Evolutionary conservation across 2,329 filamentous ascomycete genomes (phyloP).

Genomic region (Fusarium nodosum): DNA sequence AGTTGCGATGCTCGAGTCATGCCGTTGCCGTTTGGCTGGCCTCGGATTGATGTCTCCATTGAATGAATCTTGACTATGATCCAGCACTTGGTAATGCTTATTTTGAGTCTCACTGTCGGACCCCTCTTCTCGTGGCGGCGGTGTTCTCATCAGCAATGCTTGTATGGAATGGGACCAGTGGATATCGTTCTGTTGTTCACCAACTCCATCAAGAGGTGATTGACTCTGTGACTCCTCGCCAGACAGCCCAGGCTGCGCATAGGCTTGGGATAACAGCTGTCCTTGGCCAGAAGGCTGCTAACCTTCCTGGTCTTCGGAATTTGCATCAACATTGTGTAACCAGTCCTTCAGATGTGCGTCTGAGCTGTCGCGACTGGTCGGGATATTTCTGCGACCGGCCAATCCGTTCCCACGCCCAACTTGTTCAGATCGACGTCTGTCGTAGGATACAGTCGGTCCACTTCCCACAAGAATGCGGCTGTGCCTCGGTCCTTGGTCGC

Average conservation of each 20-base stretch:
- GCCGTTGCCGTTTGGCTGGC: conserved; percentile 22
- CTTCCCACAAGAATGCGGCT: conserved; percentile 26
- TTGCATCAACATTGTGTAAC: conserved; percentile 22
- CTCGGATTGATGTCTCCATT: conserved; percentile 5
- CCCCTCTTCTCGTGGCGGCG: conserved; percentile 25
- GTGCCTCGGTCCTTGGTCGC: conserved; percentile 30
- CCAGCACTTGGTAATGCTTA: conserved; percentile 2
- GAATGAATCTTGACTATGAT: not conserved
- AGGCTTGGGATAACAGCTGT: conserved; percentile 1
- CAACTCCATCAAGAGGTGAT: not conserved
- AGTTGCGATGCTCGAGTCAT: conserved; percentile 16
- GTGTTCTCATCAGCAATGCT: conserved; percentile 37
- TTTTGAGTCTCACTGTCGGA: not conserved
- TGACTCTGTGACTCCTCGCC: conserved; percentile 8
- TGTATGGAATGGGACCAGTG: conserved; percentile 41
- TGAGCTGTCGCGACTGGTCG: conserved; percentile 27
- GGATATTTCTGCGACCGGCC: conserved; percentile 16
- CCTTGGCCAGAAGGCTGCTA: conserved; percentile 38
- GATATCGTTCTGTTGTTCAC: conserved; percentile 3
- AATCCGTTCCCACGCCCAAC: conserved; percentile 25
- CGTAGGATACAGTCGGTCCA: conserved; percentile 6
- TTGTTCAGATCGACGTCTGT: conserved; percentile 28
- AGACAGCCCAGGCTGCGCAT: conserved; percentile 12
- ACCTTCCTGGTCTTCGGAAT: conserved; percentile 39
- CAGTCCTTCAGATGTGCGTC: conserved; percentile 31